Evolutionary conservation across 2,329 filamentous ascomycete species (phyloP).

Genomic region (Stenocarpella maydis): DNA sequence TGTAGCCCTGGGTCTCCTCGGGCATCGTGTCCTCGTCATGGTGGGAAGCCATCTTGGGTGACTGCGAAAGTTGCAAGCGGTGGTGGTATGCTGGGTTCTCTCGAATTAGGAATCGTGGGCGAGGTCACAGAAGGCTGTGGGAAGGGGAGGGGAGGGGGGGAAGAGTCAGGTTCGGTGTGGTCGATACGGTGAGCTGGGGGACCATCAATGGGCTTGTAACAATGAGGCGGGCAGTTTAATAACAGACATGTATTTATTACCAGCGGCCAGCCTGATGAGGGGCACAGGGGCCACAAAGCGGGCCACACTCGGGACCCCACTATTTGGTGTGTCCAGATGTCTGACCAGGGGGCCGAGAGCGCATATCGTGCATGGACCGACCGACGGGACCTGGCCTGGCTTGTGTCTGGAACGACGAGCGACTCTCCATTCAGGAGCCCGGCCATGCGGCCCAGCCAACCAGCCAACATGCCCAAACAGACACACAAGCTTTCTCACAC

Average conservation of each 20-base stretch:
- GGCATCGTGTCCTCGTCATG: conserved; percentile 84
- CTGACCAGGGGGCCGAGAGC: neutral
- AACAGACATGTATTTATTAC: conserved; percentile 34
- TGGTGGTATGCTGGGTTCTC: neutral
- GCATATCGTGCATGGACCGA: conserved; percentile 26
- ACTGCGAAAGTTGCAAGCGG: neutral
- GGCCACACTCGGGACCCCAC: conserved; percentile 7
- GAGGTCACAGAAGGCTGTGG: conserved; percentile 1
- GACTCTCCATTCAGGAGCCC: conserved; percentile 1
- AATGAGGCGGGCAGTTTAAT: conserved; percentile 33
- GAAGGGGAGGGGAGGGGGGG: neutral
- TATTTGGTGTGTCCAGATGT: neutral
- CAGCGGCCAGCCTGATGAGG: conserved; percentile 31
- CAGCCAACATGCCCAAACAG: neutral
- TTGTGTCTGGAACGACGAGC: conserved; percentile 28
- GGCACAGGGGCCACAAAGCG: conserved; percentile 31
- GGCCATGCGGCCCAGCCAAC: neutral
- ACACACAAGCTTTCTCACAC: conserved; percentile 3
- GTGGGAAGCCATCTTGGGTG: conserved; percentile 68
- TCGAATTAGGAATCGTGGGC: neutral
- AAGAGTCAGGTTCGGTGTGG: neutral
- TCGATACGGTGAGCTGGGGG: conserved; percentile 33
- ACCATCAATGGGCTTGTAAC: conserved; percentile 17
- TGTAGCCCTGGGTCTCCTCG: conserved; percentile 94
- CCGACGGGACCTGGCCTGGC: conserved; percentile 27